A percentile compares a stretch with the other conserved stretches of the same genome.
Evolutionary conservation across 345 rosid species (phyloP).

Genomic region (Eucalyptus sp.): DNA sequence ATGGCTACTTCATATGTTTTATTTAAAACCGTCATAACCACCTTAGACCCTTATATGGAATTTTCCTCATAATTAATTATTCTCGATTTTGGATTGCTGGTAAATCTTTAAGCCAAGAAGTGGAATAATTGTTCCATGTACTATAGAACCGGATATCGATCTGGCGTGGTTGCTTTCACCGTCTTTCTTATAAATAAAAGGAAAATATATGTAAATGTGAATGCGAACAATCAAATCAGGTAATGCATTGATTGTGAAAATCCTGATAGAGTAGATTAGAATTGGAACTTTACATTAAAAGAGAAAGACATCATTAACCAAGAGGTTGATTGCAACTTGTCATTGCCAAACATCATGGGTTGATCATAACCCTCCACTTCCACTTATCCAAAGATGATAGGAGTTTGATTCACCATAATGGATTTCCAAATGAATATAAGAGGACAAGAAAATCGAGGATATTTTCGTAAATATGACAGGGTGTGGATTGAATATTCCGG

Average conservation of each 20-base stretch:
- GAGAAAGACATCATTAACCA: neutral
- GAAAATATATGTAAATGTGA: neutral
- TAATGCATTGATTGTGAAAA: neutral
- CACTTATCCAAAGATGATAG: neutral
- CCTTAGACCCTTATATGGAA: no score
- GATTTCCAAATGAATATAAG: neutral
- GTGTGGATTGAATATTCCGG: neutral
- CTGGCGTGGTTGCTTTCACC: rapidly evolving
- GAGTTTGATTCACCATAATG: neutral
- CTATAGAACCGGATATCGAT: neutral
- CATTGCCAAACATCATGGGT: neutral
- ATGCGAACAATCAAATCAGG: neutral
- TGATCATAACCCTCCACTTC: neutral
- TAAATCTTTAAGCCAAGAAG: neutral
- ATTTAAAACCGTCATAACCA: no score
- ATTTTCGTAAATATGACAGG: neutral
- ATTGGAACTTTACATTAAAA: neutral
- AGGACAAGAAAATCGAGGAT: neutral
- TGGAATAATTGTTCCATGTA: neutral
- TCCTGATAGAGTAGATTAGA: neutral
- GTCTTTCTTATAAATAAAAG: neutral
- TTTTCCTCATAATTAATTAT: neutral
- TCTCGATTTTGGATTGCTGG: neutral
- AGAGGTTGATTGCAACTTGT: neutral
- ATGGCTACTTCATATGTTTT: no score